Base-by-base conservation (phyloP, 495 filamentous ascomycete species). In the Emericellopsis terricola region DNA sequence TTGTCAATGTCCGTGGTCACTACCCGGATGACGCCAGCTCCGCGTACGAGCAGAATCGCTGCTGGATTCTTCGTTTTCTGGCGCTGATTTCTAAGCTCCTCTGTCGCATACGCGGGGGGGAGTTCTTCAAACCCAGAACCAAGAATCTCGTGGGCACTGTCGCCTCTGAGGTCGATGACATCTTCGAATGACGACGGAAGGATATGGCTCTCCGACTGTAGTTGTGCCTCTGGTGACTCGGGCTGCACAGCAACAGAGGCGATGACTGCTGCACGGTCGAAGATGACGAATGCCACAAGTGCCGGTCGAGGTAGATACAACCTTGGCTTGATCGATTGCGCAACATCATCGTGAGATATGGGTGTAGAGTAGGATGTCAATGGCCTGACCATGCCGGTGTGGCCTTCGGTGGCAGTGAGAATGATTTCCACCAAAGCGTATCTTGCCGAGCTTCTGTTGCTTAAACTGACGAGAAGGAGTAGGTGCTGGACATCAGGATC, bases 261-360 rank as follows among this genome's bases (percentile, higher is more conserved):
- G 14, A 96, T 51, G 8, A 83, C 71, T 11, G 92, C 58, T 9
- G 76, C 82, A 37, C 75, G 67, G 29, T 75, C 72, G 38, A 91
- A 79, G 4, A 85, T 63, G 28, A 93, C 51, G 42, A 86, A 87
- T n/a, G 83, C 89, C 2, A 81, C 78, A 28, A 81, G 62, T 4
- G 65, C 71, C 8, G 85, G 76, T 24, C 66, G 63, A 3, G 91
- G 82, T 17, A 94, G 59, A 36, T 81, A 71, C n/a, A 97, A 44
- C 36, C 68, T 71, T 6, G 85, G 76, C 42, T 67, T 69, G 19
- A 60, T 49, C 3, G 41, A 52, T 39, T 52, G 55, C 26, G 46
- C 39, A 8, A 46, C 34, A 21, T 58, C 50, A 34, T 52, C 54
- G 31, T 41, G 37, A 31, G 40, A 41, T 30, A 56, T 31, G 27